Base-by-base conservation (phyloP, 208 protist genomes). In the Tritrichomonas musculus region DNA sequence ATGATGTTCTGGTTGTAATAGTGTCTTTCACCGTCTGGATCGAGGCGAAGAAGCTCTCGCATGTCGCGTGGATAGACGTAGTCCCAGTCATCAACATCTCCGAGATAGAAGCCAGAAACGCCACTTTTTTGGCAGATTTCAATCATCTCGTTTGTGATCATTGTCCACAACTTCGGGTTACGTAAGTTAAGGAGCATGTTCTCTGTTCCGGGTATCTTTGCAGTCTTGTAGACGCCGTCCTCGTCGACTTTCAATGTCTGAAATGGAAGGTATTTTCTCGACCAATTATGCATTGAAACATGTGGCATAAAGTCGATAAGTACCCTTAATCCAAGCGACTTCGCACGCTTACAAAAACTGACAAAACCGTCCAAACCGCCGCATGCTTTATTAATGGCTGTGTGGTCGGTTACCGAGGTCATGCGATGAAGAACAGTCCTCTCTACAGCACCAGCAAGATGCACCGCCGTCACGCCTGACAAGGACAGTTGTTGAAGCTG, bases 1-100 rank as follows among this genome's bases (percentile, higher is more conserved):
- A 88, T n/a, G 47, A 88, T 88, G n/a, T 88, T 88, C 17, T n/a
- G 44, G 3, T 27, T 88, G 41, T 57, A 33, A n/a, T 88, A 88
- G n/a, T 88, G 77, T 60, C 20, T 13, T 27, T 88, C 47, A 60
- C 47, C 77, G 57, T 88, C 77, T 88, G 77, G 77, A 57, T 88
- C 77, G n/a, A 88, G 33, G 8, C 47, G 44, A 53, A 27, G 33
- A 27, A 88, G 47, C 39, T 88, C 77, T 30, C 41, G 25, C 11
- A 88, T 44, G 57, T 88, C 47, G 22, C 77, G 8, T 20, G 14
- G 41, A 49, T 88, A 88, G 17, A 88, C 77, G 4, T 53, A 27
- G 57, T 88, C 77, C 77, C 77, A 88, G 17, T 88, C n/a, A 36
- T 44, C 44, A 88, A 57, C 47, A 57, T 53, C 20, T 22, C 77